These are phyloP conservation scores for Epichloe uncinata DNA, from an alignment of 2,329 filamentous ascomycete species.

Conservation along the genomic window DNA sequence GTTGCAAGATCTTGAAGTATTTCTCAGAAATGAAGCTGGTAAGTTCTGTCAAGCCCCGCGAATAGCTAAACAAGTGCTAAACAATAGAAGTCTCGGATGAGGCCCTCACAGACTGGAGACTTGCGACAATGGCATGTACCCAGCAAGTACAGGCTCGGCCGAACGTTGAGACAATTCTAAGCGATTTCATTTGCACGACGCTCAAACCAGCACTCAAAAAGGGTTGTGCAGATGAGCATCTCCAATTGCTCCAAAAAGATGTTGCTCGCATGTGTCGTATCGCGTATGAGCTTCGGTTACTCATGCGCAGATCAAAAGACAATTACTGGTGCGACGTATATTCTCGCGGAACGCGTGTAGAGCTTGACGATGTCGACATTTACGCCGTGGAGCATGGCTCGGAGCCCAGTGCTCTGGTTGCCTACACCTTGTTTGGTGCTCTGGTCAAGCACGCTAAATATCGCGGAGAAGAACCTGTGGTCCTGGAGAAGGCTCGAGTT, in stretches of 20 bases:
- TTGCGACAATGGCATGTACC: not conserved
- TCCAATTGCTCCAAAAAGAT: not conserved
- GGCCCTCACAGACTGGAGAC: not conserved
- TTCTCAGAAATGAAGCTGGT: no score
- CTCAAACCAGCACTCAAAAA: not conserved
- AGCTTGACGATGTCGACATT: not conserved
- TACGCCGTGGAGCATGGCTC: not conserved
- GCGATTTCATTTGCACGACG: not conserved
- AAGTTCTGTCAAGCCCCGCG: no score
- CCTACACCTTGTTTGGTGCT: not conserved
- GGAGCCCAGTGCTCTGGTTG: not conserved
- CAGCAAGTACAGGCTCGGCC: not conserved
- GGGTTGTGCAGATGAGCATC: not conserved
- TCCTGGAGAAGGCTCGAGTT: not conserved
- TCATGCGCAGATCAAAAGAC: not conserved
- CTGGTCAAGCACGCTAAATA: not conserved
- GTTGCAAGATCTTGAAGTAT: no score
- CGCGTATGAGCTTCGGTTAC: not conserved
- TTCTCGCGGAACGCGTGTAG: not conserved
- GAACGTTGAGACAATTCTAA: not conserved
- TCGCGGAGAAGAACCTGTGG: not conserved
- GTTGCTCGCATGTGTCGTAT: not conserved
- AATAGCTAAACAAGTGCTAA: no score
- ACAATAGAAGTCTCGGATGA: not conserved
- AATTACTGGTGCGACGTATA: not conserved